These are phyloP conservation scores for Zhuliangozyma blackwelliae DNA, from an alignment of 1,139 yeast species.

Conservation along the genomic window DNA sequence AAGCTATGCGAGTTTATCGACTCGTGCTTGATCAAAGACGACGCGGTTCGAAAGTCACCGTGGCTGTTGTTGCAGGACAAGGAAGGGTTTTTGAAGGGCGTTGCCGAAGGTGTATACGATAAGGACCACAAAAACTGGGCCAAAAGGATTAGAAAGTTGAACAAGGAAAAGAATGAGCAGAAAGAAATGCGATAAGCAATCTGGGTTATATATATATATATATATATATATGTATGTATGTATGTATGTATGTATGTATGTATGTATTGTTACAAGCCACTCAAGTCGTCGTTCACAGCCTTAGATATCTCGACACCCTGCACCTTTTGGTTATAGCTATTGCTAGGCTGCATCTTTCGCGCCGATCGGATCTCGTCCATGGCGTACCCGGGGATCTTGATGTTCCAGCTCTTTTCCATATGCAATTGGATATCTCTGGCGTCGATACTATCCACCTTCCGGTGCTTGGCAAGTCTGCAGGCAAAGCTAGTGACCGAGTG, in stretches of 20 bases:
- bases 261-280: constrained; percentile 3
- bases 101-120: constrained; percentile 37
- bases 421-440: constrained; percentile 89
- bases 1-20: constrained; percentile 62
- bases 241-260: too few relatives aligned
- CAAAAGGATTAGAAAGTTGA: constrained; percentile 29
- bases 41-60: constrained; percentile 58
- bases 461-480: constrained; percentile 92
- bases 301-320: constrained; percentile 26
- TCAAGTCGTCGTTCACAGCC: constrained; percentile 20
- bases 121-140: constrained; percentile 51
- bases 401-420: constrained; percentile 93
- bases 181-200: constrained; percentile 3
- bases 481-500: constrained; percentile 90
- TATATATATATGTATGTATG: not conserved
- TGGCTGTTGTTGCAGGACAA: constrained; percentile 45
- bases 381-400: constrained; percentile 91
- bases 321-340: constrained; percentile 65
- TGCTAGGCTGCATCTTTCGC: constrained; percentile 76
- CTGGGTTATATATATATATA: constrained; percentile 1
- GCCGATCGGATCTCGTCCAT: constrained; percentile 87
- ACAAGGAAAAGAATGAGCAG: constrained; percentile 3
- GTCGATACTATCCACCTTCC: constrained; percentile 83
- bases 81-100: constrained; percentile 43
- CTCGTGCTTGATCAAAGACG: constrained; percentile 64